Conservation (phyloP, 768 basidiomycete genomes). For the Lepiota venenata region DNA sequence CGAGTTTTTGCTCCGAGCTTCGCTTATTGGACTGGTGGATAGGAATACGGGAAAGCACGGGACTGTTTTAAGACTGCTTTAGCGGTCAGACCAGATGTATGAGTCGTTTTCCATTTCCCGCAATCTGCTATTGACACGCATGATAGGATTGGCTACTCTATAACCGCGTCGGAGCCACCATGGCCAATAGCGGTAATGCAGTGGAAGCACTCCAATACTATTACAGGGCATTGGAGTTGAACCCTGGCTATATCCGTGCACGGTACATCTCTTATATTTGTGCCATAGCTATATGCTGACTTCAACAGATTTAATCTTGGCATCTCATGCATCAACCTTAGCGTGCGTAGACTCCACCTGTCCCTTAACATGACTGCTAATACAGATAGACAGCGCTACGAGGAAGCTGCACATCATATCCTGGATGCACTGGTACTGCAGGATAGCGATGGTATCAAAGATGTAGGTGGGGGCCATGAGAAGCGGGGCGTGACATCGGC, state of each 20-base stretch:
- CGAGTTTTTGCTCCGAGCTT: slow-evolving; percentile 3
- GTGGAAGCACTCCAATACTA: slow-evolving; percentile 87
- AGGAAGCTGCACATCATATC: slow-evolving; percentile 84
- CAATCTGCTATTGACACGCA: slow-evolving; percentile 2
- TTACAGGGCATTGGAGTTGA: slow-evolving; percentile 78
- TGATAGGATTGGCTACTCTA: slow-evolving; percentile 86
- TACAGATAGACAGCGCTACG: slow-evolving; percentile 56
- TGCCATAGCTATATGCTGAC: slow-evolving; percentile 1
- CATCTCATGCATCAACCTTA: slow-evolving; percentile 87
- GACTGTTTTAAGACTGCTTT: slow-evolving; percentile 94
- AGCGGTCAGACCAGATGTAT: slow-evolving; percentile 81
- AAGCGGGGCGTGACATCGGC: slow-evolving; percentile 71
- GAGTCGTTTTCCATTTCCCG: slow-evolving; percentile 13
- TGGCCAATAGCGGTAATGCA: slow-evolving; percentile 84
- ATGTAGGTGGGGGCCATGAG: slow-evolving; percentile 40
- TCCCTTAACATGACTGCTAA: slow-evolving; percentile 6
- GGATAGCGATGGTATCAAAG: slow-evolving; percentile 74
- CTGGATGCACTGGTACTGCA: slow-evolving; percentile 89
- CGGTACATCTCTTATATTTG: slow-evolving; percentile 41
- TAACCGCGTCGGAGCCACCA: slow-evolving; percentile 91
- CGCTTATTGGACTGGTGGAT: neutral
- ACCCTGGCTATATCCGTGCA: slow-evolving; percentile 88
- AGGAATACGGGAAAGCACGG: slow-evolving; percentile 90
- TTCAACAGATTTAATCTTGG: slow-evolving; percentile 83
- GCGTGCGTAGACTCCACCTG: slow-evolving; percentile 41